A percentile compares a stretch with the other conserved stretches of the same genome.
Evolutionary conservation across 2,329 filamentous ascomycete genomes (phyloP).

Genomic region (Cytospora mali): DNA sequence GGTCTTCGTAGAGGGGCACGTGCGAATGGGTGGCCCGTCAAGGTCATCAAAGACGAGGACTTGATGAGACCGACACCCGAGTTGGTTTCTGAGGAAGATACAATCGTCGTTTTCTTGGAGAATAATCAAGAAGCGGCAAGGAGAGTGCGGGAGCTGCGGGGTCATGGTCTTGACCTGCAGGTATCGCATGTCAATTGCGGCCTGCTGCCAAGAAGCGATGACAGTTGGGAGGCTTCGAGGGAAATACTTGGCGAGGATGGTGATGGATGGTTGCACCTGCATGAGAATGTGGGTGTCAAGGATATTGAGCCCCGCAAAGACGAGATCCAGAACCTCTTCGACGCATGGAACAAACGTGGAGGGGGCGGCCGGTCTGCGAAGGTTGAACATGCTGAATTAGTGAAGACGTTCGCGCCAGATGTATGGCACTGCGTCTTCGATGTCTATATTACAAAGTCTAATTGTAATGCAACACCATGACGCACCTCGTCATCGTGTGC

Average conservation of each 20-base stretch:
- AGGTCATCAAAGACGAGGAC: constrained; percentile 51
- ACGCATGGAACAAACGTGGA: constrained; percentile 36
- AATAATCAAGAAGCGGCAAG: constrained; percentile 61
- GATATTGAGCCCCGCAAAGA: constrained; percentile 52
- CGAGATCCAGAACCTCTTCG: constrained; percentile 54
- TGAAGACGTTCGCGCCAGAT: constrained; percentile 70
- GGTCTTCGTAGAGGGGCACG: constrained; percentile 75
- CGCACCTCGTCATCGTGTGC: constrained; percentile 14
- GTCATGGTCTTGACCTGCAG: constrained; percentile 40
- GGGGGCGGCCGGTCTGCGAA: constrained; percentile 34
- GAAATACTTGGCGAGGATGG: constrained; percentile 42
- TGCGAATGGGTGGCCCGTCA: constrained; percentile 67
- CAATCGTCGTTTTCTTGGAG: constrained; percentile 70
- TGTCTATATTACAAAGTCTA: constrained; percentile 49
- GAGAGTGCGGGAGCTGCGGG: constrained; percentile 44
- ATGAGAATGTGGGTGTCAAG: constrained; percentile 63
- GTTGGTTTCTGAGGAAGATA: constrained; percentile 47
- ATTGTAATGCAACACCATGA: constrained; percentile 20
- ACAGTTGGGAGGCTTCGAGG: constrained; percentile 56
- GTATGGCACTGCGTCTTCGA: constrained; percentile 74
- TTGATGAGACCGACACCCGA: constrained; percentile 43
- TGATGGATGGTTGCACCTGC: constrained; percentile 64
- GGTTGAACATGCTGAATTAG: constrained; percentile 62
- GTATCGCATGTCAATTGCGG: constrained; percentile 67
- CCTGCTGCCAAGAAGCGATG: constrained; percentile 60